phyloP scores from a whole-genome alignment of 2,329 filamentous ascomycete genomes.

The Daldinia sp. region DNA sequence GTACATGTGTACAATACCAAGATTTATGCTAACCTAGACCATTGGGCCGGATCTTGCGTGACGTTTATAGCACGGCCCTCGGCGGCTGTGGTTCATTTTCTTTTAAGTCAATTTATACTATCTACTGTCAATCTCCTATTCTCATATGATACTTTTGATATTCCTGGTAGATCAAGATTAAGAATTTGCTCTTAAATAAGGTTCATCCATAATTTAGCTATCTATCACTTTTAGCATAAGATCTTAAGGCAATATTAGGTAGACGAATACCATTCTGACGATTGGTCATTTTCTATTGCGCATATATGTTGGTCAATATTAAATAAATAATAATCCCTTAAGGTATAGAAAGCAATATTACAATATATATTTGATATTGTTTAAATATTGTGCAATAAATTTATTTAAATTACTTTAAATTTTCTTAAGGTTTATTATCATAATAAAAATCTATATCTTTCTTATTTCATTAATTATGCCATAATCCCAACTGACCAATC shows the following conservation, averaged over 20 bases:
- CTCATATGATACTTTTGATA: background rate
- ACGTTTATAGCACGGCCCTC: conserved; percentile 17
- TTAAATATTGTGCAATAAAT: background rate
- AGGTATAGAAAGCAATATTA: background rate
- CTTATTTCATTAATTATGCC: too few species aligned
- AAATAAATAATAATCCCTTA: too few species aligned
- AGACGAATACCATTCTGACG: background rate
- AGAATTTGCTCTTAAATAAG: background rate
- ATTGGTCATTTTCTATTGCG: background rate
- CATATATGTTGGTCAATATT: background rate
- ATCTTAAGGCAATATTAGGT: background rate
- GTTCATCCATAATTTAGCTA: background rate
- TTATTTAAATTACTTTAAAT: too few species aligned
- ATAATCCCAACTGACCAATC: too few species aligned
- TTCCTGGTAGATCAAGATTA: background rate
- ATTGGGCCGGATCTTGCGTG: conserved; percentile 20
- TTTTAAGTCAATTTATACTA: conserved; percentile 21
- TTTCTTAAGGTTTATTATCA: too few species aligned
- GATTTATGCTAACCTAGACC: conserved; percentile 40
- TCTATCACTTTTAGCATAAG: background rate
- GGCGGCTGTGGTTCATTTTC: conserved; percentile 1
- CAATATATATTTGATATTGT: background rate
- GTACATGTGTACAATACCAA: conserved; percentile 48
- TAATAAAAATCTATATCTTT: too few species aligned
- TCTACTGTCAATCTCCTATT: background rate